Evolutionary conservation across 352 stramenopile species (phyloP), one percentile per base, ranked within the genome.

Genomic region (Ophiocytium majus): DNA sequence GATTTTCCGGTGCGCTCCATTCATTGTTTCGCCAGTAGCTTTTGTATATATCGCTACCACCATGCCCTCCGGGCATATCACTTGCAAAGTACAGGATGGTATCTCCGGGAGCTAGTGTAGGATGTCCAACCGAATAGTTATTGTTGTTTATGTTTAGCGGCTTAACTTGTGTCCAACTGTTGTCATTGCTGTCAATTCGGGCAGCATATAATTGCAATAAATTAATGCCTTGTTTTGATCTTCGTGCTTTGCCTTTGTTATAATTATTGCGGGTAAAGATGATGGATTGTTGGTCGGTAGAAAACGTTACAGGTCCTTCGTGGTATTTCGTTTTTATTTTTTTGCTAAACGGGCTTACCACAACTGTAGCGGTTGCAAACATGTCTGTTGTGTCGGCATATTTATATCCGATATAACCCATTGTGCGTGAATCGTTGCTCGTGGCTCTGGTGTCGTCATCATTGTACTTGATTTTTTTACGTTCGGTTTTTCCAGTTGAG

Each of bases 181-280:
- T n/a, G n/a, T n/a, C n/a, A n/a, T n/a, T n/a, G n/a, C n/a, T n/a
- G n/a, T n/a, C n/a, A n/a, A n/a, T n/a, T n/a, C n/a, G n/a, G n/a
- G n/a, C n/a, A n/a, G n/a, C 57, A 28, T 71, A 71, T 71, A 71
- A 71, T 28, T 71, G 19, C 57, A 71, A 71, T 71, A 23, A 23
- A 23, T 23, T 71, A 71, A 71, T 71, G 28, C 57, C n/a, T n/a
- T n/a, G n/a, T n/a, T n/a, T n/a, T n/a, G n/a, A n/a, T n/a, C n/a
- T n/a, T n/a, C n/a, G n/a, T n/a, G n/a, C n/a, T n/a, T n/a, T n/a
- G n/a, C n/a, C n/a, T n/a, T n/a, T n/a, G n/a, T 71, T 23, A 28
- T 71, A 71, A 71, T 71, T 71, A 71, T 71, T 71, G 57, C 57
- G 57, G 23, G 57, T 71, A 71, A 23, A 71, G 28, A 71, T 23